Evolutionary conservation across 106 monocot species (phyloP), one percentile per base, ranked within the genome.

Genomic region (Dendrobium officinale): DNA sequence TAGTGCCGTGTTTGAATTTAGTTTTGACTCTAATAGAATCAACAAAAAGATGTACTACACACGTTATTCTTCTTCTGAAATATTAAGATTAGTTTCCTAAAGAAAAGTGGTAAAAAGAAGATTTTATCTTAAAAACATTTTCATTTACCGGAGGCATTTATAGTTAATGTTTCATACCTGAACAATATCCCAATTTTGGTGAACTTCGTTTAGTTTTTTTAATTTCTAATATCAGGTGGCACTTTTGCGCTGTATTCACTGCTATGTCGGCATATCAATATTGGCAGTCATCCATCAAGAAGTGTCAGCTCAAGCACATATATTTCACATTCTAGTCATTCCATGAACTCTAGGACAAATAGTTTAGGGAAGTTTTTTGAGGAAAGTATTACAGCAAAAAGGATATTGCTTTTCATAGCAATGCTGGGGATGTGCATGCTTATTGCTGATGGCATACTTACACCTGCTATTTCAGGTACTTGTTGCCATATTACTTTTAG

Each of bases 371-470:
- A 66, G 59, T 92, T 88, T 55, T 43, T 94, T 17, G 91, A 94
- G 78, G 24, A 80, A 31, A 94, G 88, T 81, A 83, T 90, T 44
- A 79, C 79, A 33, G 77, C 91, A 24, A 67, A 86, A 61, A 86
- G 86, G 75, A 49, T 90, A 44, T 29, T 94, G 33, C 88, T 91
- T 15, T 87, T 94, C 51, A 77, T 90, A 17, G 89, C 91, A 54
- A 90, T 94, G 44, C 61, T 90, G 13, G 94, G 94, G 2, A 85
- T 90, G 83, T 94, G 91, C 86, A 94, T 94, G 94, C 90, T 94
- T 29, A 94, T 94, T 67, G 94, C 91, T 42, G 94, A 94, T 82
- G 94, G 94, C 78, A 92, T 94, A 70, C 91, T 94, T 48, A 94
- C 94, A 19, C 94, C 94, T 66, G 94, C 94, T 68, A 94, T 94